Base-by-base conservation (phyloP, 2,329 filamentous ascomycete genomes). In the Hirsutella rhossiliensis region DNA sequence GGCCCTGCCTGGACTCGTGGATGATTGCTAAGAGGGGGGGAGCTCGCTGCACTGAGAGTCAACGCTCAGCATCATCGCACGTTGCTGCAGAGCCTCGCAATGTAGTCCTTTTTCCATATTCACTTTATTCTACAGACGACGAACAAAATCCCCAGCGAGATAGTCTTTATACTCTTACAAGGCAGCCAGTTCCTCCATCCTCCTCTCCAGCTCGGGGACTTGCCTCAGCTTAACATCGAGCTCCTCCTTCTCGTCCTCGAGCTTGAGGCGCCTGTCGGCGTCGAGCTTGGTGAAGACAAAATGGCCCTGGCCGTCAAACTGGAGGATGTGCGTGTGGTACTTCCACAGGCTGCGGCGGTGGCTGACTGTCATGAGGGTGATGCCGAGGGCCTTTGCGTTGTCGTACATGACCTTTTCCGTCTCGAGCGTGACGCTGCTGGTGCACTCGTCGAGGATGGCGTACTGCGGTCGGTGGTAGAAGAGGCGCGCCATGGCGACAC, bases 401-500 rank as follows among this genome's bases (percentile, higher is more conserved):
- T 96, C 90, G 63, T 98, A 98, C 88, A 98, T 97, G 59, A 87
- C 76, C 60, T 87, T 84, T 59, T 98, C 92, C 48, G 89, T 88
- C 54, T 97, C 90, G 27, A 96, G 74, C 15, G 94, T 96, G n/a
- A 98, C 87, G 43, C 81, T 87, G 45, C 83, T 89, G 7, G 92
- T 98, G 64, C 92, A 98, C 67, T 98, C 92, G 61, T 98, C 92
- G 32, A 98, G 71, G 52, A 98, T 98, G 11, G 92, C 92, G 62
- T 95, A 97, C 54, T 84, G 82, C 0, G 90, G 90, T 11, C 80
- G 75, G 65, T 97, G 90, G 64, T 97, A 97, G 65, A 96, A 96
- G 17, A 95, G 75, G 0, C 92, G 76, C 1, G 92, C 92, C 87
- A 97, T 97, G 47, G 92, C 92, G 19, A 98, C 86, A 43, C 92